Percentiles rank a stretch among this genome's conserved stretches.
phyloP scores from a whole-genome alignment of 495 filamentous ascomycete genomes.

The Thozetella sp. region DNA sequence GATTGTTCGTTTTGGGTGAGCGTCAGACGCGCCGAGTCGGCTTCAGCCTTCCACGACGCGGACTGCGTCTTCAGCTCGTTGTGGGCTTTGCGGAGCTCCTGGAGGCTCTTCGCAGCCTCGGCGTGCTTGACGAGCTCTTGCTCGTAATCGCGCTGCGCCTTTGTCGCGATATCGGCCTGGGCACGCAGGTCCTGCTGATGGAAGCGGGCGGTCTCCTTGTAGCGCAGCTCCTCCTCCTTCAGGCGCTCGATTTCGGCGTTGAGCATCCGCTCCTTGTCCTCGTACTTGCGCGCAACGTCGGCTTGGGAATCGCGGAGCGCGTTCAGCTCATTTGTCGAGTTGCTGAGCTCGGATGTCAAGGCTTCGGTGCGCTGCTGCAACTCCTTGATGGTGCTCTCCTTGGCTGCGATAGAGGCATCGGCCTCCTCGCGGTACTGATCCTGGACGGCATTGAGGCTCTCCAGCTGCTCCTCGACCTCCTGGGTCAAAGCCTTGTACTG shows the following conservation, averaged over 20 bases:
- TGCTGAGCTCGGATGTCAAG: conserved; percentile 75
- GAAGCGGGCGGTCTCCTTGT: conserved; percentile 72
- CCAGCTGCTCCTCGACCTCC: conserved; percentile 83
- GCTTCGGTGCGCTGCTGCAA: conserved; percentile 82
- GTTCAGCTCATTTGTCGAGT: conserved; percentile 78
- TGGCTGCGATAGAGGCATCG: conserved; percentile 70
- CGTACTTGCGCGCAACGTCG: conserved; percentile 69
- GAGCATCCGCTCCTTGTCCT: conserved; percentile 76
- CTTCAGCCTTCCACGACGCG: conserved; percentile 70
- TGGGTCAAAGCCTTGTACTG: conserved; percentile 90
- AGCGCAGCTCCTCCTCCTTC: conserved; percentile 83
- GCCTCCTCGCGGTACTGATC: conserved; percentile 87
- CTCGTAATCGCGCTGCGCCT: conserved; percentile 95
- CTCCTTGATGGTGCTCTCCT: conserved; percentile 74
- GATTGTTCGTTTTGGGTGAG: conserved; percentile 81
- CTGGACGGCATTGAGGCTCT: conserved; percentile 75
- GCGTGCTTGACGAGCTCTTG: conserved; percentile 91
- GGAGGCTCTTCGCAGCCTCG: conserved; percentile 82
- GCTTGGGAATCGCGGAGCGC: conserved; percentile 74
- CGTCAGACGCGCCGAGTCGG: conserved; percentile 77
- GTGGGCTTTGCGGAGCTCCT: conserved; percentile 74
- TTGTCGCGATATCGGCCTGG: conserved; percentile 89
- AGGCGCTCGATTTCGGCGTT: conserved; percentile 78
- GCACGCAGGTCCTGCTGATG: conserved; percentile 89
- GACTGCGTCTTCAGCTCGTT: conserved; percentile 79